These are phyloP conservation scores for Diospyros kaki DNA, from an alignment of 148 eudicot genomes.

Conservation along the genomic window DNA sequence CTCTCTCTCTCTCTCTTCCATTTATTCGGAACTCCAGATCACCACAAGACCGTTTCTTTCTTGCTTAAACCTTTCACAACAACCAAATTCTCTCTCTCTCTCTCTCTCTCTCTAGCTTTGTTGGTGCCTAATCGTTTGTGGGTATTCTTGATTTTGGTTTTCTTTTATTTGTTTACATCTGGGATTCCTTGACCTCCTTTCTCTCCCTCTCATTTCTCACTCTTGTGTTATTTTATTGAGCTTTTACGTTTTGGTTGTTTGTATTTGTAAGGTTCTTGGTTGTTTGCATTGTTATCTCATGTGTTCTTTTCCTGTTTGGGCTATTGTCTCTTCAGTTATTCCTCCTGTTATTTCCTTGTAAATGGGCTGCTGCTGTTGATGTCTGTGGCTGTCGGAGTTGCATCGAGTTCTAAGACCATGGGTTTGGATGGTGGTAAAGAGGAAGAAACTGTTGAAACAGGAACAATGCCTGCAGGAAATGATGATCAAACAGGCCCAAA, in stretches of 20 bases:
- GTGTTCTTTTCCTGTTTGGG: neutral
- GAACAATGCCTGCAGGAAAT: slow-evolving; percentile 19
- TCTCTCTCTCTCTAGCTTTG: slow-evolving; percentile 7
- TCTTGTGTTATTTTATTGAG: neutral
- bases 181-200: slow-evolving; percentile 40
- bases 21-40: slow-evolving; percentile 21
- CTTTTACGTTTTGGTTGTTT: neutral
- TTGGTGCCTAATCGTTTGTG: slow-evolving; percentile 19
- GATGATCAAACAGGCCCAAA: slow-evolving; percentile 29
- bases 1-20: no score
- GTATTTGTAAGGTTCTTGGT: neutral
- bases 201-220: neutral
- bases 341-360: neutral
- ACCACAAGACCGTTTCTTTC: slow-evolving; percentile 33
- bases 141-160: slow-evolving; percentile 21
- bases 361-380: slow-evolving; percentile 26
- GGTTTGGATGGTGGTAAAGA: slow-evolving; percentile 42
- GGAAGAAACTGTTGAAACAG: slow-evolving; percentile 16
- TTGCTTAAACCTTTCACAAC: neutral
- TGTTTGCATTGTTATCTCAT: neutral
- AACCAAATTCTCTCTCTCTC: slow-evolving; percentile 14
- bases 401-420: slow-evolving; percentile 43
- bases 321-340: neutral
- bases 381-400: slow-evolving; percentile 36
- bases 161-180: slow-evolving; percentile 10